A percentile compares a stretch with the other conserved stretches of the same genome.
phyloP scores from a whole-genome alignment of 441 rosid species.

The Flueggea neowawraea region DNA sequence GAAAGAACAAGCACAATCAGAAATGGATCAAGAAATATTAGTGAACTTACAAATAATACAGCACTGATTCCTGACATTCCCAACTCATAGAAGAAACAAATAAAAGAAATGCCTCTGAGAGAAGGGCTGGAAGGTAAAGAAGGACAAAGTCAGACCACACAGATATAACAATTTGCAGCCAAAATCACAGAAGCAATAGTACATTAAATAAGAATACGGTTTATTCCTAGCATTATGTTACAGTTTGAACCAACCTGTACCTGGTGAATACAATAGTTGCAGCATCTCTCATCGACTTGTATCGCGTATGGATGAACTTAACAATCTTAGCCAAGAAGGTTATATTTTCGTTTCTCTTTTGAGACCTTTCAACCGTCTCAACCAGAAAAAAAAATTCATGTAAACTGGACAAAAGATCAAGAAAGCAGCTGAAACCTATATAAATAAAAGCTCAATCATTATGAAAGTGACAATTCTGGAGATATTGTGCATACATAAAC shows the following conservation, averaged over 20 bases:
- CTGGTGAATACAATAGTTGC: slow-evolving; percentile 40
- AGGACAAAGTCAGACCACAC: neutral
- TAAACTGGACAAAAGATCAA: slow-evolving; percentile 40
- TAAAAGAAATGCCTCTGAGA: slow-evolving; percentile 42
- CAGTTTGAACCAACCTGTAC: slow-evolving; percentile 14
- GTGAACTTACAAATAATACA: slow-evolving; percentile 38
- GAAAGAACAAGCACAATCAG: too few relatives aligned
- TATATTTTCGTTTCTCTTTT: slow-evolving; percentile 28
- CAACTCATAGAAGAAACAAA: slow-evolving; percentile 54
- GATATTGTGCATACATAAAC: neutral
- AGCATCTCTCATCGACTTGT: slow-evolving; percentile 45
- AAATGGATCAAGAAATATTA: neutral
- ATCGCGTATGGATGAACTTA: slow-evolving; percentile 25
- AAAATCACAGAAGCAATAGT: neutral
- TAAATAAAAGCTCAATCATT: neutral
- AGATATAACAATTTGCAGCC: neutral
- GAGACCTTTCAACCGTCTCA: slow-evolving; percentile 31
- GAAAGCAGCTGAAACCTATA: slow-evolving; percentile 45
- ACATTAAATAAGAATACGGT: too few relatives aligned
- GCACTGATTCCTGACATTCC: slow-evolving; percentile 56
- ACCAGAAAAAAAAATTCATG: slow-evolving; percentile 41
- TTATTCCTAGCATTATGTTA: neutral
- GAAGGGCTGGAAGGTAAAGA: slow-evolving; percentile 33
- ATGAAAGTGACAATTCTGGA: neutral
- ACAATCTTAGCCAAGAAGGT: slow-evolving; percentile 20